A percentile compares a stretch with the other conserved stretches of the same genome.
Evolutionary conservation across 1,284 basidiomycete species (phyloP).

Genomic region (Irpex sp.): DNA sequence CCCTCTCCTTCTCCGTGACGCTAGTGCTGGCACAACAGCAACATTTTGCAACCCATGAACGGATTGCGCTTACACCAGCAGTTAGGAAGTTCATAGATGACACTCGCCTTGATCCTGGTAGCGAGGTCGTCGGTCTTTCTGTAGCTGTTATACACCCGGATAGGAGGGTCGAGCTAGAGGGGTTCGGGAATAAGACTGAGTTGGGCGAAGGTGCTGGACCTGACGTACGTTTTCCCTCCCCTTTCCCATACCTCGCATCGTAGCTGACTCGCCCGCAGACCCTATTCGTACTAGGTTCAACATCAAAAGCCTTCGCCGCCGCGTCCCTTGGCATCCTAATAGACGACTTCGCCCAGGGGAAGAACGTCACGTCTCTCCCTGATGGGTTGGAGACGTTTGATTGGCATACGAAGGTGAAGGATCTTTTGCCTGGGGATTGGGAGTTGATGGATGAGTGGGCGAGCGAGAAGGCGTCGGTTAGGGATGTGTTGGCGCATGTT

Average conservation of each 20-base stretch:
- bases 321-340: slow-evolving; percentile 37
- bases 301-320: slow-evolving; percentile 38
- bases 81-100: neutral
- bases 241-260: too few relatives aligned
- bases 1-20: neutral
- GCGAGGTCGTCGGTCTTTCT: neutral
- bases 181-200: slow-evolving; percentile 26
- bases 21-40: neutral
- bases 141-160: slow-evolving; percentile 4
- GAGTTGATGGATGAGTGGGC: slow-evolving; percentile 32
- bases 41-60: neutral
- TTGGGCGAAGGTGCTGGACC: slow-evolving; percentile 19
- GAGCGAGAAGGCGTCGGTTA: slow-evolving; percentile 28
- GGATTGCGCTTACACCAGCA: neutral
- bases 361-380: slow-evolving; percentile 34
- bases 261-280: slow-evolving; percentile 27
- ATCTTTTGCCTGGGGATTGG: slow-evolving; percentile 35
- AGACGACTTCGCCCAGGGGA: slow-evolving; percentile 32
- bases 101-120: neutral
- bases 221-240: slow-evolving; percentile 19
- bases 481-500: slow-evolving; percentile 35
- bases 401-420: slow-evolving; percentile 32
- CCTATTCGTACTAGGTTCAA: slow-evolving; percentile 32
- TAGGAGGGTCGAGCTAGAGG: neutral
- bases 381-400: slow-evolving; percentile 25